Conservation (phyloP, 306 rosid genomes). For the Clitoria ternatea region DNA sequence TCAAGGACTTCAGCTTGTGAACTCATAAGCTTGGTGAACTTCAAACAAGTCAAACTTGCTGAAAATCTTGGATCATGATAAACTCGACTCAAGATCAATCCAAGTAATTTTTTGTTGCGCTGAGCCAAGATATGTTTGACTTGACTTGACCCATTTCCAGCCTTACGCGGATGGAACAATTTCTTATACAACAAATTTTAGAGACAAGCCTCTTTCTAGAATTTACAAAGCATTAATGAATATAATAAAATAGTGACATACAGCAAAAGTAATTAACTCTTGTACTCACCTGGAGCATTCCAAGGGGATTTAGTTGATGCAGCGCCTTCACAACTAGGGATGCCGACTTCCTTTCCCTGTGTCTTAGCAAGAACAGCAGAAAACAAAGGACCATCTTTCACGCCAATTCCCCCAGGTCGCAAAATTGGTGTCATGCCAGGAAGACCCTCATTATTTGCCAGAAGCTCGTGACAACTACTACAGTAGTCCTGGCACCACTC, state of each 20-base stretch:
- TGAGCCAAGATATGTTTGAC: no score
- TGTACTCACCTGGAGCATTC: slow-evolving; percentile 77
- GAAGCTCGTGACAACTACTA: slow-evolving; percentile 61
- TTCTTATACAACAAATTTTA: background rate
- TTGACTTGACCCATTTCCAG: no score
- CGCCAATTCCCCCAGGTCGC: slow-evolving; percentile 82
- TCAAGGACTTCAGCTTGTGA: no score
- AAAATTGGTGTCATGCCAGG: slow-evolving; percentile 82
- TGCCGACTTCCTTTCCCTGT: slow-evolving; percentile 81
- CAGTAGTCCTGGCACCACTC: slow-evolving; percentile 77
- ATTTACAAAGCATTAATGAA: background rate
- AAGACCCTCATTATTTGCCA: slow-evolving; percentile 84
- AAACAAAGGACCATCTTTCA: slow-evolving; percentile 83
- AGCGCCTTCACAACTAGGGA: slow-evolving; percentile 92
- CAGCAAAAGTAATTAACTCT: background rate
- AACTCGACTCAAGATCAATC: no score
- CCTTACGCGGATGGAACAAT: background rate
- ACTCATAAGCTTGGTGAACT: no score
- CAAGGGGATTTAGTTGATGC: slow-evolving; percentile 92
- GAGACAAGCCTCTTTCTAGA: slow-evolving; percentile 18
- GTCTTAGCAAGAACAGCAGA: slow-evolving; percentile 75
- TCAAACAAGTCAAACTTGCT: no score
- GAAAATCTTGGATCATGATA: no score
- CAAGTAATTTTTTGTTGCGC: no score
- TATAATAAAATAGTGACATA: background rate